Evolutionary conservation across 148 eudicot genomes (phyloP), one percentile per base, ranked within the genome.

Genomic region (Tetragonia tetragonoides): DNA sequence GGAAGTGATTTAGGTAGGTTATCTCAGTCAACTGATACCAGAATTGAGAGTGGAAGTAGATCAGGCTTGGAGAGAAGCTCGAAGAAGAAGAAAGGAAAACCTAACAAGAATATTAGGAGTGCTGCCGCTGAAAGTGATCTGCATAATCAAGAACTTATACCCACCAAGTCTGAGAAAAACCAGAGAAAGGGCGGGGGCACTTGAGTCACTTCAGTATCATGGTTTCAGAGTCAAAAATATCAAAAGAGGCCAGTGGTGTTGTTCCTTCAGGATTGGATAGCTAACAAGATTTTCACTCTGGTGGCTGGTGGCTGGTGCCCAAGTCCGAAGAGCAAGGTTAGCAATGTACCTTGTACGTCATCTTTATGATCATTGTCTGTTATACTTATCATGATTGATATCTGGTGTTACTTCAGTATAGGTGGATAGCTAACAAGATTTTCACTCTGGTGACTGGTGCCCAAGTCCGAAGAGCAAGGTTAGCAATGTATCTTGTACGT

Each of bases 251-350:
- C 57, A 82, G 21, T 37, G 73, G 80, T 77, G 77, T 78, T 75
- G 78, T 86, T 42, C 86, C 92, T 60, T 89, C 99, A 68, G 77
- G 91, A 95, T 76, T 89, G 93, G 88, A 81, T 95, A 63, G 79
- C 90, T 60, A 78, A 84, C 76, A 93, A 88, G 73, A 86, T 91
- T 59, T 73, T 78, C 63, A 74, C 81, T n/a, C n/a, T n/a, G n/a
- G n/a, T n/a, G n/a, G n/a, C n/a, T 9, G 34, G 34, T 28, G 34
- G 34, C 73, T 91, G 85, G 90, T 91, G 74, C 94, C 97, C 63
- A 97, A 95, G 69, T 85, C 93, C 79, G 97, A 90, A 83, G 99
- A 93, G 73, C 92, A 91, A 86, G 99, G 99, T 95, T 28, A 41
- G 83, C 72, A 57, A 53, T 53, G 46, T 82, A 66, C 37, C 41